Evolutionary conservation across 2,329 filamentous ascomycete species (phyloP).

Genomic region (Incumbomyces lentus): DNA sequence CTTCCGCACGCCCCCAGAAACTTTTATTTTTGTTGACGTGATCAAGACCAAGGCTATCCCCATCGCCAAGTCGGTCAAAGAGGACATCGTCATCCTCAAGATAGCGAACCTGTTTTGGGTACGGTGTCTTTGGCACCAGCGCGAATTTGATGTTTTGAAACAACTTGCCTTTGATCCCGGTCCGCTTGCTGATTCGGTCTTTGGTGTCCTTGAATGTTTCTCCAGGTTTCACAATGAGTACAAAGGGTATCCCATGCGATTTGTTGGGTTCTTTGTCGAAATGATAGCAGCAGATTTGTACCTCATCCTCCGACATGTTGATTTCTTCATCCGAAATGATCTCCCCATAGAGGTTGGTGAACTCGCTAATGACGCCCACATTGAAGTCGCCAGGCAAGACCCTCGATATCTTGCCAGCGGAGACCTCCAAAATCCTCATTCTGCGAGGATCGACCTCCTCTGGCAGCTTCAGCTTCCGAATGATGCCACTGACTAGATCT

Average conservation of each 20-base stretch:
- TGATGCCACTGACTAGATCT: slow-evolving; percentile 64
- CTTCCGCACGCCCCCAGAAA: slow-evolving; percentile 51
- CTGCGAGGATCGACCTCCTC: slow-evolving; percentile 53
- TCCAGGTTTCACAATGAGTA: slow-evolving; percentile 71
- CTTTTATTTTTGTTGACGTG: slow-evolving; percentile 52
- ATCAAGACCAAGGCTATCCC: slow-evolving; percentile 62
- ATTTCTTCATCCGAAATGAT: slow-evolving; percentile 61
- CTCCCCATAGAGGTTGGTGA: slow-evolving; percentile 70
- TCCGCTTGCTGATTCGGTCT: slow-evolving; percentile 84
- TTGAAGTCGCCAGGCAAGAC: slow-evolving; percentile 59
- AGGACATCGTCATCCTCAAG: slow-evolving; percentile 60
- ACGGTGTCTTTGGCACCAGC: slow-evolving; percentile 58
- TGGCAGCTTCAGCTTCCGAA: slow-evolving; percentile 70
- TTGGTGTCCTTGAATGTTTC: slow-evolving; percentile 87
- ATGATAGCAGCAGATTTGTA: slow-evolving; percentile 72
- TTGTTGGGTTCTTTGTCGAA: slow-evolving; percentile 84
- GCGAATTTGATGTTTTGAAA: slow-evolving; percentile 99
- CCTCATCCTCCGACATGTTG: slow-evolving; percentile 52
- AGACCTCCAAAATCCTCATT: slow-evolving; percentile 73
- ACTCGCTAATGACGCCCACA: slow-evolving; percentile 79
- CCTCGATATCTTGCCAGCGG: slow-evolving; percentile 73
- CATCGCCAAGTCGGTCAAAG: slow-evolving; percentile 57
- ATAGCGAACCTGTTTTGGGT: slow-evolving; percentile 61
- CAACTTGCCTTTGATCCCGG: slow-evolving; percentile 91
- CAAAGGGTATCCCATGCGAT: slow-evolving; percentile 80